These are phyloP conservation scores for Populus trichocarpa DNA, from an alignment of 441 rosid species.

Conservation along the genomic window DNA sequence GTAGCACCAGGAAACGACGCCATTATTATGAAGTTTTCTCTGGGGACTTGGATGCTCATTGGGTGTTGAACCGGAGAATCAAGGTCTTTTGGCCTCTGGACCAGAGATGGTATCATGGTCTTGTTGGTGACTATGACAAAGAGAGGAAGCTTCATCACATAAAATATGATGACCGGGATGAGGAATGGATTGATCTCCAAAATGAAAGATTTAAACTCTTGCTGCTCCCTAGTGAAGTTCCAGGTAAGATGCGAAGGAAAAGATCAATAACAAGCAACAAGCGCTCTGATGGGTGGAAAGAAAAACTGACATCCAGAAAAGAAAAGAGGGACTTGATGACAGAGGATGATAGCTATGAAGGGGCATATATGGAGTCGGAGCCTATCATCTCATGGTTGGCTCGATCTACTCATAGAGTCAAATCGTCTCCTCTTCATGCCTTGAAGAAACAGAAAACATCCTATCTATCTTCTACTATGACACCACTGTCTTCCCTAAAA, in stretches of 20 bases:
- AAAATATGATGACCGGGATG: slow-evolving; percentile 96
- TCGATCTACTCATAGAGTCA: slow-evolving; percentile 53
- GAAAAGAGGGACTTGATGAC: slow-evolving; percentile 34
- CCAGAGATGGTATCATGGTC: slow-evolving; percentile 86
- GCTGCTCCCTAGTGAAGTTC: slow-evolving; percentile 78
- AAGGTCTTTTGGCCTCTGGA: slow-evolving; percentile 98
- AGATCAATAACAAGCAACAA: slow-evolving; percentile 37
- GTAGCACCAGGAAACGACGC: slow-evolving; percentile 68
- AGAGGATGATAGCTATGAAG: slow-evolving; percentile 52
- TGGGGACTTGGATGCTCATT: slow-evolving; percentile 60
- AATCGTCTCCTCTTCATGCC: slow-evolving; percentile 50
- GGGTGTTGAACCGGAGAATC: slow-evolving; percentile 72
- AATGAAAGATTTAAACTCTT: slow-evolving; percentile 86
- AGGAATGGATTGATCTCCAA: slow-evolving; percentile 85
- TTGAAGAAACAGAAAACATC: slow-evolving; percentile 50
- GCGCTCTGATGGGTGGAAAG: slow-evolving; percentile 30
- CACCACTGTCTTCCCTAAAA: slow-evolving; percentile 23
- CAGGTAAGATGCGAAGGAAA: slow-evolving; percentile 42
- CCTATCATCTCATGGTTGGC: slow-evolving; percentile 95
- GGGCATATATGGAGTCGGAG: slow-evolving; percentile 68
- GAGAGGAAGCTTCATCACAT: slow-evolving; percentile 84
- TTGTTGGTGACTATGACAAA: slow-evolving; percentile 64
- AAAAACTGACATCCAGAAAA: slow-evolving; percentile 31
- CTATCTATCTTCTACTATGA: slow-evolving; percentile 14
- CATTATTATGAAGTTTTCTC: slow-evolving; percentile 77